phyloP scores from a whole-genome alignment of 257 asterid genomes.

The Petunia secreta region DNA sequence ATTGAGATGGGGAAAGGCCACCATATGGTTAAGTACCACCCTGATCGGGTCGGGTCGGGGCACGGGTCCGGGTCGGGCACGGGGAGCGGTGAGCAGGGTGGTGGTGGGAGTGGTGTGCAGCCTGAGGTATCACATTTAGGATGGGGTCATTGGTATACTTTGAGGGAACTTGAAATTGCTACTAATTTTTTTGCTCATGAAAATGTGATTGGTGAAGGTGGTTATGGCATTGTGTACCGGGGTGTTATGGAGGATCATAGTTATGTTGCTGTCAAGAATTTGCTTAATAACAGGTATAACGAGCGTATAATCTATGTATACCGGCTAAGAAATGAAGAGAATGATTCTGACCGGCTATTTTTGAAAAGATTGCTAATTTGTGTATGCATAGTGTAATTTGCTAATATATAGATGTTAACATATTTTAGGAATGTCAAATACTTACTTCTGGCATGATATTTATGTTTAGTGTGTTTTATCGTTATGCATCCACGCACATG shows the following conservation, averaged over 20 bases:
- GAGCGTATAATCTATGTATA: not conserved
- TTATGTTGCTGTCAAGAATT: slow-evolving; percentile 42
- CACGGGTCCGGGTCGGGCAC: slow-evolving; percentile 3
- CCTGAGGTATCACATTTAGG: slow-evolving; percentile 46
- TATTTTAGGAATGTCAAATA: not conserved
- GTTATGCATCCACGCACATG: not conserved
- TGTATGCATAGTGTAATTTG: slow-evolving; percentile 18
- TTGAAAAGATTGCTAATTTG: not conserved
- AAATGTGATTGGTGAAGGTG: slow-evolving; percentile 45
- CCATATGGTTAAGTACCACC: slow-evolving; percentile 5
- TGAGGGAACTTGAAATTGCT: slow-evolving; percentile 42
- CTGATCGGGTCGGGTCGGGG: slow-evolving; percentile 23
- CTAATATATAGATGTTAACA: not conserved
- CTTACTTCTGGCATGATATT: not conserved
- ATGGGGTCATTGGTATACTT: slow-evolving; percentile 45
- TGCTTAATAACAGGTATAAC: slow-evolving; percentile 35
- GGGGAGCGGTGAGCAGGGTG: slow-evolving; percentile 2
- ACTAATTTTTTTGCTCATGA: slow-evolving; percentile 37
- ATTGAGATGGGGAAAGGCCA: slow-evolving; percentile 30
- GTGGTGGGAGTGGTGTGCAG: not conserved
- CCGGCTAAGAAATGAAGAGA: not conserved
- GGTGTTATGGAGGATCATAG: slow-evolving; percentile 34
- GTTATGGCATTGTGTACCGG: slow-evolving; percentile 40
- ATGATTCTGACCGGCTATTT: no score
- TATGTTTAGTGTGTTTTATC: not conserved